Base-by-base conservation (phyloP, 495 filamentous ascomycete genomes). In the Penicillium longicatenatum region DNA sequence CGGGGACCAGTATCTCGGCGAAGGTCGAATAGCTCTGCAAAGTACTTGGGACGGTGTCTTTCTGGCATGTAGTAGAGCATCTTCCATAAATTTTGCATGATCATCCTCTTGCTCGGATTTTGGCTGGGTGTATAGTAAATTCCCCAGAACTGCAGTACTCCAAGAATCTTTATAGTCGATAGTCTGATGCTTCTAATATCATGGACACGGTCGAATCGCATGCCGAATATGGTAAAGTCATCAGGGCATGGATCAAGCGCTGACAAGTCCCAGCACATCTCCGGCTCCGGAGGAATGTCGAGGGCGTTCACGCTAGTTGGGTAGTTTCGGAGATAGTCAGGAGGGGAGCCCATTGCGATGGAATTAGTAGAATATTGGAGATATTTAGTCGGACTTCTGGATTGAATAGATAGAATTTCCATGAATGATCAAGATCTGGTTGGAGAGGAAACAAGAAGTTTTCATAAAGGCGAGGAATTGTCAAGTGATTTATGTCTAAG, bases 1-100 rank as follows among this genome's bases (percentile, higher is more conserved):
- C 75, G 66, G 49, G 75, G 74, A 0, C 75, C 75, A 45, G 65
- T 65, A 58, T 78, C 75, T 19, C 71, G 64, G 2, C 46, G 44
- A 3, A 67, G 19, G 22, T 69, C 61, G 17, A 50, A 43, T 1
- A 75, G 7, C 8, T 72, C 65, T 0, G 10, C n/a, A 8, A 53
- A 62, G 10, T 19, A 50, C 2, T 39, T 29, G 0, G 70, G 67
- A 3, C 55, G 58, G 43, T 71, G 61, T 3, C 54, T 12, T 17
- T 60, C 44, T 22, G 58, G 60, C 49, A 62, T 59, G 24, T 75
- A 57, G 21, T 69, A 77, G 22, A 72, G 50, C 7, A 73, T 42
- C 45, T 75, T 76, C 41, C 45, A 64, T 20, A 76, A 21, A 1
- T 17, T 20, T 7, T 24, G 17, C 7, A 63, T 10, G 9, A 61